These are phyloP conservation scores for Komagataea norvegica DNA, from an alignment of 1,139 yeast genomes.

Conservation along the genomic window DNA sequence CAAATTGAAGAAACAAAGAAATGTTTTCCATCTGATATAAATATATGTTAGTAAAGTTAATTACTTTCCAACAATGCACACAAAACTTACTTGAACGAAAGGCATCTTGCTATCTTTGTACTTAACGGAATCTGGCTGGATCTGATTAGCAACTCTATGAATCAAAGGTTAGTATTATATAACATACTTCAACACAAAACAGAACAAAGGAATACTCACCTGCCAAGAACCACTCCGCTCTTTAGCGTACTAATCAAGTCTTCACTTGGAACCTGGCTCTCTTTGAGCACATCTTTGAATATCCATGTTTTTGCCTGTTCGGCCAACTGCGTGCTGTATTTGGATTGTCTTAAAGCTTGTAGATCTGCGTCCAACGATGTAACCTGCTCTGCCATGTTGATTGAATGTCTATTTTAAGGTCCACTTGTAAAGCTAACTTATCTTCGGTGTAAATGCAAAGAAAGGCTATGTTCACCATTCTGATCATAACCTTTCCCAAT, in stretches of 20 bases:
- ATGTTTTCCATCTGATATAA: slow-evolving; percentile 67
- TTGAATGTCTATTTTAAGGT: slow-evolving; percentile 10
- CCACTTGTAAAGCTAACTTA: not conserved
- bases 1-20: slow-evolving; percentile 59
- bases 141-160: slow-evolving; percentile 31
- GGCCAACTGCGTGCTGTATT: slow-evolving; percentile 40
- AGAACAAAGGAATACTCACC: too few species aligned
- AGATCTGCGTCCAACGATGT: slow-evolving; percentile 60
- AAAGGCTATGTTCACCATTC: too few species aligned
- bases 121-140: slow-evolving; percentile 34
- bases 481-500: too few species aligned
- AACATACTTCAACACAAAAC: too few species aligned
- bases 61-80: too few species aligned
- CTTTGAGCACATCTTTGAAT: slow-evolving; percentile 28
- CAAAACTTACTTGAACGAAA: slow-evolving; percentile 48
- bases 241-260: slow-evolving; percentile 51
- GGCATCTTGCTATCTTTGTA: slow-evolving; percentile 65
- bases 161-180: slow-evolving; percentile 18
- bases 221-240: slow-evolving; percentile 64
- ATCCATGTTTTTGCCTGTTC: slow-evolving; percentile 51
- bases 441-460: not conserved
- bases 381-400: slow-evolving; percentile 29
- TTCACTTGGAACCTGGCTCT: slow-evolving; percentile 23
- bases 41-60: not conserved
- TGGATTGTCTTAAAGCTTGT: slow-evolving; percentile 39